Conservation (phyloP, 768 basidiomycete genomes). For the Clitopilus hobsonii region DNA sequence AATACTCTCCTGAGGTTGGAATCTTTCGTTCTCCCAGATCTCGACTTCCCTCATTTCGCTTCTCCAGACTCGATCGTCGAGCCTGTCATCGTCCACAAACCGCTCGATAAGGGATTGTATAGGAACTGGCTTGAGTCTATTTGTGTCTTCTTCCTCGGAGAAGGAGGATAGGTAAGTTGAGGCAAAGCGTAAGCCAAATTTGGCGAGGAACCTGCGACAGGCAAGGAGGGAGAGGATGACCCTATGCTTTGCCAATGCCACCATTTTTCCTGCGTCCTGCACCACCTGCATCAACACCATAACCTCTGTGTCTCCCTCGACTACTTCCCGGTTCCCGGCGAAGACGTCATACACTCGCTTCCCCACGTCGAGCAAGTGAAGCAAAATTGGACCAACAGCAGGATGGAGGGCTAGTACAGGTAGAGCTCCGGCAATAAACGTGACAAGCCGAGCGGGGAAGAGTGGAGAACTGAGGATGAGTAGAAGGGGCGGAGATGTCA, state of each 20-base stretch:
- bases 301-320: not conserved
- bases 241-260: not conserved
- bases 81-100: constrained; percentile 58
- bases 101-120: constrained; percentile 27
- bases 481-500: constrained; percentile 48
- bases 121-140: not conserved
- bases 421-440: constrained; percentile 30
- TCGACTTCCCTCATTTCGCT: constrained; percentile 66
- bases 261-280: not conserved
- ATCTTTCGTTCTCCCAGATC: constrained; percentile 80
- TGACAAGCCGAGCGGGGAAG: constrained; percentile 44
- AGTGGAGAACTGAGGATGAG: constrained; percentile 37
- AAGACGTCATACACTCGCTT: not conserved
- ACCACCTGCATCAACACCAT: not conserved
- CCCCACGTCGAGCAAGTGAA: not conserved
- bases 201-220: not conserved
- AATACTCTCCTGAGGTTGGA: constrained; percentile 20
- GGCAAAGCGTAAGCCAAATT: not conserved
- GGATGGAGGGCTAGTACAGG: constrained; percentile 13
- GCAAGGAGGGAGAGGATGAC: not conserved
- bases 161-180: not conserved
- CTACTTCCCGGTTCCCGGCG: not conserved
- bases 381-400: constrained; percentile 6
- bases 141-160: not conserved
- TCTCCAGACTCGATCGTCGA: constrained; percentile 61